Evolutionary conservation across 2,329 filamentous ascomycete genomes (phyloP).

Genomic region (Ophiostoma montium): DNA sequence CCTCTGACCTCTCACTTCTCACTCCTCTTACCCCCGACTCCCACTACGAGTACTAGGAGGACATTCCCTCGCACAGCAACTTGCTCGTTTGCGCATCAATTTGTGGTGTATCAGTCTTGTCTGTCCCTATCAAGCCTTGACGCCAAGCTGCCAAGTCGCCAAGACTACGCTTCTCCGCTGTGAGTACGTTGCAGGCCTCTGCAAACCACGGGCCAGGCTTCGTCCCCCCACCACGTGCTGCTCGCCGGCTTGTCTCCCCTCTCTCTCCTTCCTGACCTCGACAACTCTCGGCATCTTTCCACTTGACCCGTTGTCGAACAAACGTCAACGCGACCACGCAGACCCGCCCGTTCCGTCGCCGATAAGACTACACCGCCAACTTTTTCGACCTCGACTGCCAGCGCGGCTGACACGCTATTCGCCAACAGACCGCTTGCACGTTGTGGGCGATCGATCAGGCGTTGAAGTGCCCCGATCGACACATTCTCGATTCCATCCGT

Average conservation of each 20-base stretch:
- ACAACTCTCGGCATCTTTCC: not conserved
- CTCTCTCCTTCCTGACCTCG: not conserved
- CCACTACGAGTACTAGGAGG: no score
- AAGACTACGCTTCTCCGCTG: slow-evolving; percentile 8
- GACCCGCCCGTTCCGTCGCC: not conserved
- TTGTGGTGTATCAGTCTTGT: not conserved
- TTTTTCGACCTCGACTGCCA: not conserved
- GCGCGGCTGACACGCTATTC: not conserved
- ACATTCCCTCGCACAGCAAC: not conserved
- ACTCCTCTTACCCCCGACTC: no score
- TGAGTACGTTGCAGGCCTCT: not conserved
- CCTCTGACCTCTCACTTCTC: no score
- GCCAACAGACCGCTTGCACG: not conserved
- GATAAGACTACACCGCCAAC: not conserved
- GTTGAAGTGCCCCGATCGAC: not conserved
- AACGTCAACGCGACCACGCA: not conserved
- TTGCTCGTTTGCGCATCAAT: not conserved
- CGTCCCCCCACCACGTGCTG: slow-evolving; percentile 9
- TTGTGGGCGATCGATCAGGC: not conserved
- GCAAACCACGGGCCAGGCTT: slow-evolving; percentile 1
- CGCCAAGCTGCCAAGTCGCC: slow-evolving; percentile 11
- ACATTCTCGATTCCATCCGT: not conserved
- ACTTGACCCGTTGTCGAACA: not conserved
- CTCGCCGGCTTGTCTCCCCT: slow-evolving; percentile 2
- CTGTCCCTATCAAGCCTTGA: slow-evolving; percentile 1